Conservation (phyloP, 805 yeast genomes). For the Saturnispora bothae region DNA sequence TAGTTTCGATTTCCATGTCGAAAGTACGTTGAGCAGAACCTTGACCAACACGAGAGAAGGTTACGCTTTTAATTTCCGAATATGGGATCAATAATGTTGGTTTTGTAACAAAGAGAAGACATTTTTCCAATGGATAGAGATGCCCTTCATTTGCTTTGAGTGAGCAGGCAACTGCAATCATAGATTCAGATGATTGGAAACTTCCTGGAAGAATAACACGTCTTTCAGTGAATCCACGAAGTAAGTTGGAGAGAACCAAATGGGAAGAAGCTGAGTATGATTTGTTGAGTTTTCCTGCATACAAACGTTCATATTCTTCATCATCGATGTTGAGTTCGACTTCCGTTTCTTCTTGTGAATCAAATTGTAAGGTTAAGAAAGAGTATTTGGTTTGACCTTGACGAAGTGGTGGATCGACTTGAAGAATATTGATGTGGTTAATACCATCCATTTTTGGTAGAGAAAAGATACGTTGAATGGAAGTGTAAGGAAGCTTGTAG, state of each 20-base stretch:
- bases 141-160: constrained; percentile 93
- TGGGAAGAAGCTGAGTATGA: constrained; percentile 70
- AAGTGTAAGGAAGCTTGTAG: constrained; percentile 84
- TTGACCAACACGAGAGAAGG: constrained; percentile 82
- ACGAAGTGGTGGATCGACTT: constrained; percentile 92
- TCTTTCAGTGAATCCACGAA: constrained; percentile 83
- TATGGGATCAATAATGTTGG: constrained; percentile 89
- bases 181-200: constrained; percentile 63
- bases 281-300: constrained; percentile 64
- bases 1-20: constrained; percentile 72
- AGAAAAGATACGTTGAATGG: constrained; percentile 82
- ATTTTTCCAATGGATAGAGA: constrained; percentile 83
- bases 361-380: constrained; percentile 80
- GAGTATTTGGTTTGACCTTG: constrained; percentile 98
- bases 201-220: constrained; percentile 79
- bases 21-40: constrained; percentile 81
- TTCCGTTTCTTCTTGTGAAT: constrained; percentile 83
- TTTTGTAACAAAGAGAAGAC: constrained; percentile 83
- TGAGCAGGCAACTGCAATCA: constrained; percentile 85
- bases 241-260: constrained; percentile 75
- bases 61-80: constrained; percentile 64
- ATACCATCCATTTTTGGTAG: constrained; percentile 91
- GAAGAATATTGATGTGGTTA: constrained; percentile 78
- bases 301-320: constrained; percentile 65
- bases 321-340: constrained; percentile 80